Percentiles rank a stretch among this genome's conserved stretches.
These are phyloP conservation scores for Phaeosphaeriaceae sp. DNA, from an alignment of 2,329 filamentous ascomycete genomes.

Conservation along the genomic window DNA sequence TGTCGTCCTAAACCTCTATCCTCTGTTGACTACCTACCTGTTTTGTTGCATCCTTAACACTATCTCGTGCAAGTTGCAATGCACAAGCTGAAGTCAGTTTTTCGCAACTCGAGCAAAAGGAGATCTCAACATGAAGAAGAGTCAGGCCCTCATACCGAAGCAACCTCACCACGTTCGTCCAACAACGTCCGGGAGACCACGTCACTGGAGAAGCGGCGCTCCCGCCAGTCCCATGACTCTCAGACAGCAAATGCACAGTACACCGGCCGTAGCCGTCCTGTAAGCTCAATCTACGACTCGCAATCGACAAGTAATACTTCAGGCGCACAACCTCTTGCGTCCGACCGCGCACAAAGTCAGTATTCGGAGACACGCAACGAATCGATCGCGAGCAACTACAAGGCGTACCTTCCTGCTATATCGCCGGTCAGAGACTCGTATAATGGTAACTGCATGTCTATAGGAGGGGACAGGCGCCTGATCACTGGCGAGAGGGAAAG, in stretches of 20 bases:
- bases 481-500: slow-evolving; percentile 15
- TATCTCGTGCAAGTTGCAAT: slow-evolving; percentile 12
- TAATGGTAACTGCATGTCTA: slow-evolving; percentile 22
- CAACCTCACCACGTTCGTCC: slow-evolving; percentile 7
- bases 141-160: slow-evolving; percentile 9
- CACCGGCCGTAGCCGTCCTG: slow-evolving; percentile 16
- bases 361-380: slow-evolving; percentile 13
- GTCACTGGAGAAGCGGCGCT: slow-evolving; percentile 1
- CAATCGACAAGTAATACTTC: slow-evolving; percentile 1
- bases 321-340: background rate
- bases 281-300: slow-evolving; percentile 17
- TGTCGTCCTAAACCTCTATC: background rate
- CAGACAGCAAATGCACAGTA: slow-evolving; percentile 4
- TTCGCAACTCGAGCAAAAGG: slow-evolving; percentile 18
- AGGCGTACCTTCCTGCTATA: slow-evolving; percentile 24
- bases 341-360: slow-evolving; percentile 1
- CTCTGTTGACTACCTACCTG: background rate
- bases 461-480: slow-evolving; percentile 26
- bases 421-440: slow-evolving; percentile 15
- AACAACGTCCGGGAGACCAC: slow-evolving; percentile 5
- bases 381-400: slow-evolving; percentile 30
- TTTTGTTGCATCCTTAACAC: background rate
- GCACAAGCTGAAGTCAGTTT: slow-evolving; percentile 25
- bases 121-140: slow-evolving; percentile 13
- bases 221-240: background rate